Evolutionary conservation across 352 stramenopile genomes (phyloP).

Genomic region (Phytophthora aleatoria): DNA sequence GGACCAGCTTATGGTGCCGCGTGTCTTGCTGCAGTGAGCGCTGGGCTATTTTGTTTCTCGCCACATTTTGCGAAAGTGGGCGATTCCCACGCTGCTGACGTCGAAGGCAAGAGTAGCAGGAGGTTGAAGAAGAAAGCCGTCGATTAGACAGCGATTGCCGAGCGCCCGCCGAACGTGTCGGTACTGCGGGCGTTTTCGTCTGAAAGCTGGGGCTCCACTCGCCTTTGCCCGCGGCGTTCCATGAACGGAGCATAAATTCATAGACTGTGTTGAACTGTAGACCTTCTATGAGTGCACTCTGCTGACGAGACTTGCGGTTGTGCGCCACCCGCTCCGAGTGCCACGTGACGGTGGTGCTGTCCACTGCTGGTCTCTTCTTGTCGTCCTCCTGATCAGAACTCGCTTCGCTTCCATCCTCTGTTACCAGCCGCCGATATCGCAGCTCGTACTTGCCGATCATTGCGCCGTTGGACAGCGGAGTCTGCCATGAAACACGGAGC

Average conservation of each 20-base stretch:
- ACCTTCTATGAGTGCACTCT: conserved; percentile 45
- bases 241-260: conserved; percentile 65
- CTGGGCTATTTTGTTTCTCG: conserved; percentile 69
- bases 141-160: conserved; percentile 32
- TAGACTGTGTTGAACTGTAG: conserved; percentile 69
- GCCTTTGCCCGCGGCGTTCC: conserved; percentile 59
- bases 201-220: conserved; percentile 57
- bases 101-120: conserved; percentile 19
- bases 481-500: conserved; percentile 52
- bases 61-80: conserved; percentile 56
- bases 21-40: conserved; percentile 60
- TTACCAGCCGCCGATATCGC: conserved; percentile 47
- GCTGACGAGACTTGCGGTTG: conserved; percentile 47
- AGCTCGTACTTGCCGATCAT: conserved; percentile 80
- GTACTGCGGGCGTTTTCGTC: conserved; percentile 40
- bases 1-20: conserved; percentile 71
- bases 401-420: conserved; percentile 35
- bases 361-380: conserved; percentile 1
- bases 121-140: conserved; percentile 38
- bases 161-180: conserved; percentile 28
- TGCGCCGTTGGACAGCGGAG: conserved; percentile 66
- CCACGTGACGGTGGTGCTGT: conserved; percentile 39
- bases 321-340: conserved; percentile 42
- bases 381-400: conserved; percentile 2
- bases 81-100: conserved; percentile 25